phyloP scores from a whole-genome alignment of 2,329 filamentous ascomycete species.

The Colletotrichum echinochloae region DNA sequence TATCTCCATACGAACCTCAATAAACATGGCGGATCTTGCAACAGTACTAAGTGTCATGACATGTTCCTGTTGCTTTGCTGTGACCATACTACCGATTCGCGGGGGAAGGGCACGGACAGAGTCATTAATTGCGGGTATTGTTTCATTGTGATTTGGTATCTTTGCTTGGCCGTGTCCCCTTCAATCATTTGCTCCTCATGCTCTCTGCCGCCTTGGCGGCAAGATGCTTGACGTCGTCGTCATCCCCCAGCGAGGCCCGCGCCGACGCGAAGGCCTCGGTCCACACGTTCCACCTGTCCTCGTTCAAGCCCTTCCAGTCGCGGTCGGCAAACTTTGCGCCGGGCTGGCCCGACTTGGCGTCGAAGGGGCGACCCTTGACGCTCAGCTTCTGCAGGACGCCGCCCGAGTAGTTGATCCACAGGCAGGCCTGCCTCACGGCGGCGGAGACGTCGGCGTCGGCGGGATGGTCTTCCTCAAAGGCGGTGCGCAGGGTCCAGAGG shows the following conservation, averaged over 20 bases:
- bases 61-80: no score
- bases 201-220: slow-evolving; percentile 9
- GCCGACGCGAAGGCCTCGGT: slow-evolving; percentile 39
- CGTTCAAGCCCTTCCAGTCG: slow-evolving; percentile 46
- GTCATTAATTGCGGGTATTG: no score
- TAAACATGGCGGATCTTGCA: no score
- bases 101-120: no score
- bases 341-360: slow-evolving; percentile 39
- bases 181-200: slow-evolving; percentile 30
- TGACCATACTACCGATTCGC: no score
- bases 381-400: slow-evolving; percentile 40
- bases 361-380: slow-evolving; percentile 25
- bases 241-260: not conserved
- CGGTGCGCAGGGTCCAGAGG: slow-evolving; percentile 47
- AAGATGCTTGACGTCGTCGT: slow-evolving; percentile 6
- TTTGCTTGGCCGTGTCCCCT: no score
- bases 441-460: not conserved
- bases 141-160: no score
- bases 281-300: slow-evolving; percentile 46
- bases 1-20: no score
- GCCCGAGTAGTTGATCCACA: slow-evolving; percentile 44
- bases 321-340: slow-evolving; percentile 41
- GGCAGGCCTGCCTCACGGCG: slow-evolving; percentile 42
- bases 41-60: no score
- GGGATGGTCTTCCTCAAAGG: slow-evolving; percentile 44